Evolutionary conservation across 2,329 filamentous ascomycete species (phyloP), one percentile per base, ranked within the genome.

Genomic region (Alternaria alternata): DNA sequence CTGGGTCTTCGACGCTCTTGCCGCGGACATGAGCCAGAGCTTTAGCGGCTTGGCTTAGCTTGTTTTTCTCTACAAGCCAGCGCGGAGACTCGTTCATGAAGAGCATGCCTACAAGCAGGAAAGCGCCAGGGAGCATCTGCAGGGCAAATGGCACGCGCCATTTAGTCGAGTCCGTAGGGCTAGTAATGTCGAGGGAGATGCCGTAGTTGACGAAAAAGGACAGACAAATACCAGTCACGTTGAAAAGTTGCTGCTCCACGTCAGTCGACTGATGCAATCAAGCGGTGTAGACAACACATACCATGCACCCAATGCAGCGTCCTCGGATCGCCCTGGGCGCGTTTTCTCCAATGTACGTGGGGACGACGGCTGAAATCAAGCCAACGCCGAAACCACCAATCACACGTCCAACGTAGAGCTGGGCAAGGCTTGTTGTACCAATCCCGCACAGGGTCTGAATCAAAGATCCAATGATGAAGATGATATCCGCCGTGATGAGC

Each of bases 191-290:
- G 26, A 80, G 73, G 20, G 78, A 72, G 46, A 85, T 83, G 36
- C 83, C 83, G 62, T 84, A 86, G 69, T 85, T 83, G 54, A 85
- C 79, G 74, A 84, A 85, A 75, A 85, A 85, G 36, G 81, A 80
- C 18, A 85, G 71, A 51, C 82, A 84, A 22, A 83, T 84, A 12
- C 80, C 80, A 0, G 79, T 80, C 22, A 81, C 80, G 63, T 79
- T 81, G 68, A 79, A 78, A 5, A 79, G 69, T 66, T 79, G 77
- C 57, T 60, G 42, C 32, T 42, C 39, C 39, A 9, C 12, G 34
- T 60, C n/a, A 60, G 53, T 46, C 7, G 26, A 18, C 41, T 16
- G 14, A 20, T 18, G 20, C 14, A 11, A 7, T 16, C 8, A 36
- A 20, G 24, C 9, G 14, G 26, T 28, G 3, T 38, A n/a, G 12